Base-by-base conservation (phyloP, 1,284 basidiomycete genomes). In the Microbotryum lychnidis-dioicae region DNA sequence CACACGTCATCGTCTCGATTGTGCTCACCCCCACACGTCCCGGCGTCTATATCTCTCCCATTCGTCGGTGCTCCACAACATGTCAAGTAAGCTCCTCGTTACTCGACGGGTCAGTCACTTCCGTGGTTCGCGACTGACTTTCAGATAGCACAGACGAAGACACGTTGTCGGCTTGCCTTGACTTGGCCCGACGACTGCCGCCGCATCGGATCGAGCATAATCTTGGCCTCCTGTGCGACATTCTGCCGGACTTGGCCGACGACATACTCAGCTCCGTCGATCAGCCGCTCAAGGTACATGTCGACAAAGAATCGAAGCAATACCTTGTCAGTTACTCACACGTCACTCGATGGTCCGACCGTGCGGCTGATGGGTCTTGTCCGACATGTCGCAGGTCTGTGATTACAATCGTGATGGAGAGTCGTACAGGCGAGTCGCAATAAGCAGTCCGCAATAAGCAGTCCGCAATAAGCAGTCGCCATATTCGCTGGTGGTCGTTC, bases 341-440 rank as follows among this genome's bases (percentile, higher is more conserved):
- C 16, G 21, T 50, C 27, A 50, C 29, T 50, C 14, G 14, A 29
- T 23, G 21, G 48, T 23, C 21, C 48, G 48, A 23, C 21, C 18
- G 48, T n/a, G 8, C 29, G 23, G 14, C 48, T 23, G 21, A 29
- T 23, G 23, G 21, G 48, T 2, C 21, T 23, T 50, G 3, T 21
- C 10, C 29, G 10, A 23, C 29, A 50, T 50, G 20, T 20, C 3
- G n/a, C 55, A 68, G 67, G 55, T 60, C 1, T 69, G 67, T 57
- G 96, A 98, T 76, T 99, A 98, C 75, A 98, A 98, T 78, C 81
- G 91, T 42, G 96, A 98, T 73, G 93, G 92, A 4, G 91, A 96
- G 73, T 89, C 88, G 72, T 96, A 91, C 77, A 80, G 93, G 91
- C 91, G 69, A 62, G 80, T 70, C 18, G 27, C 5, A 27, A 27